Conservation (phyloP, 768 basidiomycete species). For the Tricholoma matsutake region DNA sequence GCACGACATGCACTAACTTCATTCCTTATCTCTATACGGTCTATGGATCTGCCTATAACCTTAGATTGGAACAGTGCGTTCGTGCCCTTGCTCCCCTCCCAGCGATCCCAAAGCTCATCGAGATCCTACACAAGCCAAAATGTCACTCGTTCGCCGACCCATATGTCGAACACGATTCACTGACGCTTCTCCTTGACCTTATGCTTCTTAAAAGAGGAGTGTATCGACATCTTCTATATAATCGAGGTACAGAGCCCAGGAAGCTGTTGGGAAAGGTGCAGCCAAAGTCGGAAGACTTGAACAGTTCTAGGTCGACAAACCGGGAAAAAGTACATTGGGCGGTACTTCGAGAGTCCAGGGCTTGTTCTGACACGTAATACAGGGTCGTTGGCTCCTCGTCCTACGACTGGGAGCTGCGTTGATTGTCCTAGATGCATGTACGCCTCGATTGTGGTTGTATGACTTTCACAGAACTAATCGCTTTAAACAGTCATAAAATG, state of each 20-base stretch:
- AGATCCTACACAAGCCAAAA: slow-evolving; percentile 36
- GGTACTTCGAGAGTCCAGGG: neutral
- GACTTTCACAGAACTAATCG: neutral
- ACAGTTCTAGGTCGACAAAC: neutral
- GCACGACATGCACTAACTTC: slow-evolving; percentile 69
- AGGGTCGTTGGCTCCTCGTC: slow-evolving; percentile 64
- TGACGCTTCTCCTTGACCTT: slow-evolving; percentile 74
- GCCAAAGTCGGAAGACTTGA: neutral
- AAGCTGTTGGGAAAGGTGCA: slow-evolving; percentile 27
- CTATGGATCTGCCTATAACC: slow-evolving; percentile 74
- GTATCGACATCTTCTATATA: slow-evolving; percentile 79
- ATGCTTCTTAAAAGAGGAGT: slow-evolving; percentile 81
- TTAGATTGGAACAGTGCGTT: slow-evolving; percentile 83
- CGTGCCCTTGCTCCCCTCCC: slow-evolving; percentile 26
- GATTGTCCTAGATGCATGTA: slow-evolving; percentile 71
- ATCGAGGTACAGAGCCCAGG: slow-evolving; percentile 67
- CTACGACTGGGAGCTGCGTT: slow-evolving; percentile 56
- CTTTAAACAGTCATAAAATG: slow-evolving; percentile 65
- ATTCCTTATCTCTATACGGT: slow-evolving; percentile 74
- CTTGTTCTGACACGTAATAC: slow-evolving; percentile 2
- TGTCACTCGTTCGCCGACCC: slow-evolving; percentile 78
- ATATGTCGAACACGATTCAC: slow-evolving; percentile 79
- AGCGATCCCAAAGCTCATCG: neutral
- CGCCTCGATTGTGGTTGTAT: slow-evolving; percentile 25
- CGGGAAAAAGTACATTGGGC: slow-evolving; percentile 24